Conservation (phyloP, 768 basidiomycete genomes). For the Tephrocybe rancida region DNA sequence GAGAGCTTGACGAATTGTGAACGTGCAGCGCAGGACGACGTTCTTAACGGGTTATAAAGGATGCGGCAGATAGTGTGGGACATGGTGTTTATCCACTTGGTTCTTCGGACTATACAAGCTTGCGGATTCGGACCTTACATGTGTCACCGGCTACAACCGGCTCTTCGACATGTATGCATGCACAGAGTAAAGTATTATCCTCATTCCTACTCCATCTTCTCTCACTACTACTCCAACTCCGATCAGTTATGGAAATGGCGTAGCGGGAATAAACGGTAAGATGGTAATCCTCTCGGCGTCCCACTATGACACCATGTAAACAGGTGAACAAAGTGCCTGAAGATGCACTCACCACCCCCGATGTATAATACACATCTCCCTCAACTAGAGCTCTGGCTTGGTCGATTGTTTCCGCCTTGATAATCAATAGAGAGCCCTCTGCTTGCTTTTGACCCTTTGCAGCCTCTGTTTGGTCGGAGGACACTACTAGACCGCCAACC, state of each 20-base stretch:
- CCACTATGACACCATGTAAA: slow-evolving; percentile 43
- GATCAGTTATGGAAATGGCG: slow-evolving; percentile 23
- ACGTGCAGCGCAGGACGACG: slow-evolving; percentile 8
- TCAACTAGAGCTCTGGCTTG: slow-evolving; percentile 34
- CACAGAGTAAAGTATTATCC: no score
- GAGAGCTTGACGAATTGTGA: slow-evolving; percentile 11
- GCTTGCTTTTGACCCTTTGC: slow-evolving; percentile 39
- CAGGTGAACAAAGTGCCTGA: neutral
- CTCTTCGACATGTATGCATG: neutral
- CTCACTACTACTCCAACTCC: slow-evolving; percentile 8
- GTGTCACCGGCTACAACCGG: slow-evolving; percentile 13
- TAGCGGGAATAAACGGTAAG: slow-evolving; percentile 45
- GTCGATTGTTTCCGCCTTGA: slow-evolving; percentile 53
- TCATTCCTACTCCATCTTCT: no score
- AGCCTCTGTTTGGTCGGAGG: slow-evolving; percentile 42
- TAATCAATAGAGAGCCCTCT: slow-evolving; percentile 53
- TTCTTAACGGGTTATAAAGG: slow-evolving; percentile 19
- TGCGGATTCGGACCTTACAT: slow-evolving; percentile 1
- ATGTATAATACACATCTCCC: slow-evolving; percentile 39
- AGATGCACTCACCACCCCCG: slow-evolving; percentile 36
- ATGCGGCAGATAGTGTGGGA: slow-evolving; percentile 22
- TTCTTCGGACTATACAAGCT: neutral
- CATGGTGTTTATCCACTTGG: slow-evolving; percentile 20
- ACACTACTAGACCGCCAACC: slow-evolving; percentile 51
- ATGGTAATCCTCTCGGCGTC: slow-evolving; percentile 58